phyloP scores from a whole-genome alignment of 768 basidiomycete species.

The Grammothele lineata region DNA sequence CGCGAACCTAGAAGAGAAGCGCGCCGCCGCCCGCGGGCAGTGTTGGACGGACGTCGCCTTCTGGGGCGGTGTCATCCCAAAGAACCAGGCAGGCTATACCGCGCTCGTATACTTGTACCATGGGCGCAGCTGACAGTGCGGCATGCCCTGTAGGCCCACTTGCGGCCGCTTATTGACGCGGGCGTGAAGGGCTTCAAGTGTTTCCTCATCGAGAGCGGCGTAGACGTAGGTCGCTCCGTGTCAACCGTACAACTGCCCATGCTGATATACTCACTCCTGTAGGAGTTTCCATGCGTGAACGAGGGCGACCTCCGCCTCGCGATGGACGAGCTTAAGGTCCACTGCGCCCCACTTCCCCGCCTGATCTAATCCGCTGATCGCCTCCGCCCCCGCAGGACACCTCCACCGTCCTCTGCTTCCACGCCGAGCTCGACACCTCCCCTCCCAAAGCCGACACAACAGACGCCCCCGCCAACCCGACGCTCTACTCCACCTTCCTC shows the following conservation, averaged over 20 bases:
- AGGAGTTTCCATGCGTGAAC: conserved; percentile 92
- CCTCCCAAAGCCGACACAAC: conserved; percentile 1
- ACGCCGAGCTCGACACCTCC: conserved; percentile 77
- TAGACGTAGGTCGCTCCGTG: conserved; percentile 55
- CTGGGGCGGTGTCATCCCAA: conserved; percentile 94
- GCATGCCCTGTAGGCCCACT: conserved; percentile 50
- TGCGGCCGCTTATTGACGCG: conserved; percentile 67
- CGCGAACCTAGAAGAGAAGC: conserved; percentile 67
- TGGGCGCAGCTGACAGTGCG: not conserved
- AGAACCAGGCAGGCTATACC: conserved; percentile 61
- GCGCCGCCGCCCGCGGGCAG: conserved; percentile 63
- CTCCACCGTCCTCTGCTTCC: conserved; percentile 77
- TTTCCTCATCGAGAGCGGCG: conserved; percentile 93
- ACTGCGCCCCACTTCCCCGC: not conserved
- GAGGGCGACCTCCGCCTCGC: conserved; percentile 64
- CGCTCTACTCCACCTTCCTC: conserved; percentile 77
- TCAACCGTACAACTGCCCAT: not conserved
- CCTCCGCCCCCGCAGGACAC: conserved; percentile 42
- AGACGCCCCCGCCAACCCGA: conserved; percentile 34
- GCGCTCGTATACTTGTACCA: not conserved
- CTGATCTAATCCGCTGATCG: not conserved
- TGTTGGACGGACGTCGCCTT: conserved; percentile 83
- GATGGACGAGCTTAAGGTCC: conserved; percentile 73
- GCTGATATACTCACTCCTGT: conserved; percentile 5
- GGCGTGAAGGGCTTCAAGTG: conserved; percentile 98